phyloP scores from a whole-genome alignment of 352 stramenopile species.

The Phytopythium oedochilum region DNA sequence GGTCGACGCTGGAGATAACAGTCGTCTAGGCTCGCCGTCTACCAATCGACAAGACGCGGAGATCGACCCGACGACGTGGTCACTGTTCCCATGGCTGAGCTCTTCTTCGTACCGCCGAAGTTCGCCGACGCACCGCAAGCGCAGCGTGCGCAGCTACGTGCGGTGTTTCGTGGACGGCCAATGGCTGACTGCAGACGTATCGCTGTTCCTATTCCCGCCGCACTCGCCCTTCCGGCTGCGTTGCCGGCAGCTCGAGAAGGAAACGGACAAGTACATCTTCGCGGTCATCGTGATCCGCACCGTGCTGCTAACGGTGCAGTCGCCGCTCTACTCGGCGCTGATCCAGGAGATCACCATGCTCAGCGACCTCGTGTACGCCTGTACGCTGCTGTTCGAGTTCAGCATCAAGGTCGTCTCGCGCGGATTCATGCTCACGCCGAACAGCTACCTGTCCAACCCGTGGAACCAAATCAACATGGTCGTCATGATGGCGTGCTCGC shows the following conservation, averaged over 20 bases:
- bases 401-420: conserved; percentile 76
- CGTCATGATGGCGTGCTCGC: conserved; percentile 67
- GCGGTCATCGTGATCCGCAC: conserved; percentile 74
- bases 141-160: conserved; percentile 14
- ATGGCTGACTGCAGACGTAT: conserved; percentile 78
- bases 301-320: conserved; percentile 67
- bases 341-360: conserved; percentile 81
- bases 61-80: background rate
- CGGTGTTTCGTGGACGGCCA: conserved; percentile 54
- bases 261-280: conserved; percentile 86
- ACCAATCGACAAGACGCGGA: background rate
- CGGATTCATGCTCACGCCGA: conserved; percentile 72
- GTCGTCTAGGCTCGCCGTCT: background rate
- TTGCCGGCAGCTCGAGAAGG: conserved; percentile 68
- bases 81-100: background rate
- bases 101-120: background rate
- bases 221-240: conserved; percentile 64
- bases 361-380: conserved; percentile 65
- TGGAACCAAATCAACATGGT: conserved; percentile 87
- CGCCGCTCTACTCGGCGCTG: conserved; percentile 66
- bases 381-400: conserved; percentile 80
- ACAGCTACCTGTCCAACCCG: conserved; percentile 75
- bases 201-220: conserved; percentile 69
- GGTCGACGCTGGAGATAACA: background rate
- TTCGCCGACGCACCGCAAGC: background rate